These are phyloP conservation scores for Ganoderma resinaceum DNA, from an alignment of 1,284 basidiomycete genomes.

Conservation along the genomic window DNA sequence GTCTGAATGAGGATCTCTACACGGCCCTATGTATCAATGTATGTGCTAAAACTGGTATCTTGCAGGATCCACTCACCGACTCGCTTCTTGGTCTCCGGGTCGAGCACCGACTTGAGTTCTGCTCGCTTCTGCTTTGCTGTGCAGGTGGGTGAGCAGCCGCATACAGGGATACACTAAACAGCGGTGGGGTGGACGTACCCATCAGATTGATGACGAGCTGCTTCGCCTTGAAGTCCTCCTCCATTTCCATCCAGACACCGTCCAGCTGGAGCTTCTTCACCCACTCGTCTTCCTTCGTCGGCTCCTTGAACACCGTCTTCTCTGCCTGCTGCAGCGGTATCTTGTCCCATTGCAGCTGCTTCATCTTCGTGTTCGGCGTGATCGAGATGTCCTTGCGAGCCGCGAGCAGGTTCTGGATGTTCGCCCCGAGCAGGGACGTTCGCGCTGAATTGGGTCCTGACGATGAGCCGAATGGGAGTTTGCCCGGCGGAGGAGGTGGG, in stretches of 20 bases:
- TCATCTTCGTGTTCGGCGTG: constrained; percentile 92
- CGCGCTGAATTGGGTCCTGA: constrained; percentile 61
- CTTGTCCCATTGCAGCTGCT: constrained; percentile 99
- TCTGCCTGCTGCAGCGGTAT: constrained; percentile 84
- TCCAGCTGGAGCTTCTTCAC: constrained; percentile 81
- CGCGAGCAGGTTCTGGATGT: constrained; percentile 59
- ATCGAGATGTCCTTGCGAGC: constrained; percentile 88
- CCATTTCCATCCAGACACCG: constrained; percentile 96
- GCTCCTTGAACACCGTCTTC: constrained; percentile 87
- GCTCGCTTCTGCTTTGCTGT: constrained; percentile 82
- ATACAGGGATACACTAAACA: constrained; percentile 25
- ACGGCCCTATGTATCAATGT: neutral
- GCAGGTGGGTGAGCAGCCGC: constrained; percentile 3
- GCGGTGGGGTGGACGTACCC: constrained; percentile 51
- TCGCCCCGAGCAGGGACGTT: constrained; percentile 65
- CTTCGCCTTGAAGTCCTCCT: constrained; percentile 98
- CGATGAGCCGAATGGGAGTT: constrained; percentile 50
- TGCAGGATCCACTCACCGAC: constrained; percentile 66
- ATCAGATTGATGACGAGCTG: constrained; percentile 88
- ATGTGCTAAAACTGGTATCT: neutral
- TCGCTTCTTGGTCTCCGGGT: constrained; percentile 88
- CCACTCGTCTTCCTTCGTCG: constrained; percentile 78
- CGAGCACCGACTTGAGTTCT: constrained; percentile 90
- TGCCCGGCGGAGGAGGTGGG: constrained; percentile 49
- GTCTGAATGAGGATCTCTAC: constrained; percentile 91